Conservation (phyloP, 352 stramenopile genomes). For the Phytophthora pini region DNA sequence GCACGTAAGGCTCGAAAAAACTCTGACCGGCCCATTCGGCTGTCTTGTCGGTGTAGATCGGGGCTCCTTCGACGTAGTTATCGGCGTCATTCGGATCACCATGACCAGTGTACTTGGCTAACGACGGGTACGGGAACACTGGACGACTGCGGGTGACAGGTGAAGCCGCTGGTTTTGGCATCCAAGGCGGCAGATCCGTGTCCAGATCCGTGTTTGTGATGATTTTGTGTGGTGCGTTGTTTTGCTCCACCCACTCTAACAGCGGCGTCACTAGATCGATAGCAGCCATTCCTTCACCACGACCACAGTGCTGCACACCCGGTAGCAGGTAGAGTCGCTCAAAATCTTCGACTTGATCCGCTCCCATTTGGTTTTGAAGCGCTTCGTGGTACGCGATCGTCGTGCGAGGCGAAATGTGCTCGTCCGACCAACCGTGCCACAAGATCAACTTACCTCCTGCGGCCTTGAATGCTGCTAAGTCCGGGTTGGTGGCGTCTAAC, state of each 20-base stretch:
- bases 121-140: conserved; percentile 31
- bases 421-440: conserved; percentile 48
- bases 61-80: conserved; percentile 26
- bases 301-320: conserved; percentile 43
- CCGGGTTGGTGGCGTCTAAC: conserved; percentile 42
- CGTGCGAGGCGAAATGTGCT: conserved; percentile 46
- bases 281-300: conserved; percentile 40
- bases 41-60: conserved; percentile 30
- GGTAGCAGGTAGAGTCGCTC: conserved; percentile 47
- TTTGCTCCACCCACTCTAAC: conserved; percentile 46
- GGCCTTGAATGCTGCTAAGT: conserved; percentile 40
- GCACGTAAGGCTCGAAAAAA: conserved; percentile 37
- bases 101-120: conserved; percentile 24
- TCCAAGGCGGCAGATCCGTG: conserved; percentile 11
- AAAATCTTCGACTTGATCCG: conserved; percentile 27
- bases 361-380: conserved; percentile 36
- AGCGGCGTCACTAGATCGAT: conserved; percentile 46
- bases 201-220: conserved; percentile 29
- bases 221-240: conserved; percentile 25
- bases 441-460: conserved; percentile 47
- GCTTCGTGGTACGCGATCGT: conserved; percentile 49
- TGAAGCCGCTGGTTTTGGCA: conserved; percentile 2
- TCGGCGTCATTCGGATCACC: conserved; percentile 26
- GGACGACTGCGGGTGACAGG: conserved; percentile 28
- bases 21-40: conserved; percentile 24